A percentile compares a stretch with the other conserved stretches of the same genome.
Conservation (phyloP, 768 basidiomycete species). For the Suillus weaverae region DNA sequence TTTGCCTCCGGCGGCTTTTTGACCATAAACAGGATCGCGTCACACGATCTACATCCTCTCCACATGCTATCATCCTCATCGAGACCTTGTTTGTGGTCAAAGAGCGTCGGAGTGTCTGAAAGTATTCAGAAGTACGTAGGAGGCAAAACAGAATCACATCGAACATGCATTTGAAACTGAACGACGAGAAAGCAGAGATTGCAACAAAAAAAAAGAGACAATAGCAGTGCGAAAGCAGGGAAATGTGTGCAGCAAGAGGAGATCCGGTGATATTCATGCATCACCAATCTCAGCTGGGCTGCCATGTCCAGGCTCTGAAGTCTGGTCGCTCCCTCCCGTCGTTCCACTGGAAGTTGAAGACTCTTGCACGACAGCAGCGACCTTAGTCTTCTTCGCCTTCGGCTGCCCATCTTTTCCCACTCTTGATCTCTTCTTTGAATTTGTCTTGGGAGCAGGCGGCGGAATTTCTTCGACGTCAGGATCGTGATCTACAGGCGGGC, state of each 20-base stretch:
- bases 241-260: constrained; percentile 9
- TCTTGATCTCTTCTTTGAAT: constrained; percentile 31
- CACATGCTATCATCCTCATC: constrained; percentile 8
- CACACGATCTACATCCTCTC: constrained; percentile 16
- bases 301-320: constrained; percentile 23
- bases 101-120: constrained; percentile 24
- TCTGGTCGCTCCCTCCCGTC: constrained; percentile 28
- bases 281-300: constrained; percentile 28
- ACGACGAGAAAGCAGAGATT: constrained; percentile 2
- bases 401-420: constrained; percentile 29
- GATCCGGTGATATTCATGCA: constrained; percentile 14
- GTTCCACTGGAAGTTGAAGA: constrained; percentile 26
- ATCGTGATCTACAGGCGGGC: constrained; percentile 15
- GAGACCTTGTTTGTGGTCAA: constrained; percentile 33
- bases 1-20: constrained; percentile 25
- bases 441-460: constrained; percentile 16
- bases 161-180: constrained; percentile 19
- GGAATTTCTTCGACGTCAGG: constrained; percentile 17
- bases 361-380: constrained; percentile 7
- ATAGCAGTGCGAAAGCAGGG: constrained; percentile 12
- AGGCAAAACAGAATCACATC: constrained; percentile 25
- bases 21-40: constrained; percentile 32
- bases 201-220: constrained; percentile 3
- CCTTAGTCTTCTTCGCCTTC: constrained; percentile 36
- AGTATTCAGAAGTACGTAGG: constrained; percentile 18